A percentile compares a stretch with the other conserved stretches of the same genome.
phyloP scores from a whole-genome alignment of 148 eudicot genomes.

The Vaccinium myrtillus region DNA sequence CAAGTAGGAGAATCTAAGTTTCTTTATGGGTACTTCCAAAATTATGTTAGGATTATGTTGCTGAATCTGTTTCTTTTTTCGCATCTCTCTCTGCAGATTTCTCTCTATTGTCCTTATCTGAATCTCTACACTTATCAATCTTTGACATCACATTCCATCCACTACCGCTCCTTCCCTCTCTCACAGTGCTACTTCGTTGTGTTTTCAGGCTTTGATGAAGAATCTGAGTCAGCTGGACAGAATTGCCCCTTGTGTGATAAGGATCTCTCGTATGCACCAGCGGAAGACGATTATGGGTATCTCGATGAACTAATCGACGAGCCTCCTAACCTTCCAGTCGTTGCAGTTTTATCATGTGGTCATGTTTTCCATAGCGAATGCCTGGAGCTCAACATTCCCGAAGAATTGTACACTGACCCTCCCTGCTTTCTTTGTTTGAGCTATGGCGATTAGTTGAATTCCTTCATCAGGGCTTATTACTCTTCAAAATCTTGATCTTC shows the following conservation, averaged over 20 bases:
- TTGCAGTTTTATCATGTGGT: constrained; percentile 47
- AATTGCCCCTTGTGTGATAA: constrained; percentile 29
- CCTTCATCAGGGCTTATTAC: not conserved
- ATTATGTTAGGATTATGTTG: not conserved
- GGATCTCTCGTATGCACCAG: constrained; percentile 32
- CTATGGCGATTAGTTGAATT: not conserved
- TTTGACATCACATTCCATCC: not conserved
- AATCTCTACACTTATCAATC: not conserved
- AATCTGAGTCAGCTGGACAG: constrained; percentile 1
- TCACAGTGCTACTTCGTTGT: not conserved
- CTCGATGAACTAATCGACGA: constrained; percentile 4
- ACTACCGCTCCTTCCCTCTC: not conserved
- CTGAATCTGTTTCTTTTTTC: not conserved
- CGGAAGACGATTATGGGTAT: not conserved
- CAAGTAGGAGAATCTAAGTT: not conserved
- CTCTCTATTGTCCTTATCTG: not conserved
- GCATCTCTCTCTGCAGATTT: not conserved
- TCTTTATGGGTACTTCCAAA: not conserved
- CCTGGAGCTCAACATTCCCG: constrained; percentile 20
- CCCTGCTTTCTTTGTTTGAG: constrained; percentile 37
- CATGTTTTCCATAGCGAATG: constrained; percentile 46
- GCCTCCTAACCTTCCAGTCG: constrained; percentile 28
- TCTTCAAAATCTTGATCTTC: not conserved
- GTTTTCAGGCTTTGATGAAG: constrained; percentile 18
- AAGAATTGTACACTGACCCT: constrained; percentile 29